Percentiles rank a stretch among this genome's conserved stretches.
phyloP scores from a whole-genome alignment of 164 flowering plant species.

The Dillenia suffruticosa region DNA sequence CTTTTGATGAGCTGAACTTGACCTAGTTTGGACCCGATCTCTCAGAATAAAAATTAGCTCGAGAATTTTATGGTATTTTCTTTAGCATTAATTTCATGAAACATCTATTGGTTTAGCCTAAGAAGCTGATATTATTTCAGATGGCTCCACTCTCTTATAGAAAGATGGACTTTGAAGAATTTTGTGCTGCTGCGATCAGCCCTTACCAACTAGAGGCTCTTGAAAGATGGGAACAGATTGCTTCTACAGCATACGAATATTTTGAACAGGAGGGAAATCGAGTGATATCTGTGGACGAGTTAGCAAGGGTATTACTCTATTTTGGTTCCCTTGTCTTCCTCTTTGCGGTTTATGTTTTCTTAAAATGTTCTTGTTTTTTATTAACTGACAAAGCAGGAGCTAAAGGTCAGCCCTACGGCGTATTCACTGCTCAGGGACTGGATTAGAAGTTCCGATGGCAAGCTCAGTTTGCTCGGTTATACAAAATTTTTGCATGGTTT shows the following conservation, averaged over 20 bases:
- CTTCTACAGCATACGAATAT: slow-evolving; percentile 56
- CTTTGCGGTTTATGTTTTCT: too few species aligned
- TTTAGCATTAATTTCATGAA: too few species aligned
- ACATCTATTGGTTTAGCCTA: too few species aligned
- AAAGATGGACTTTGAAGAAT: slow-evolving; percentile 81
- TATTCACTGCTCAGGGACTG: slow-evolving; percentile 65
- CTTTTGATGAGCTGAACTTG: too few species aligned
- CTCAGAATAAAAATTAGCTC: too few species aligned
- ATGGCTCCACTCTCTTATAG: slow-evolving; percentile 70
- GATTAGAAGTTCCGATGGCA: slow-evolving; percentile 75
- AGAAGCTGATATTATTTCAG: slow-evolving; percentile 23
- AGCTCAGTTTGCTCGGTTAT: slow-evolving; percentile 79
- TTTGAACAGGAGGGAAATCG: slow-evolving; percentile 88
- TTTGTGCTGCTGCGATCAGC: slow-evolving; percentile 94
- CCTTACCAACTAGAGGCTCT: slow-evolving; percentile 81
- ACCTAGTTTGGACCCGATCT: too few species aligned
- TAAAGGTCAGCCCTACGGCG: slow-evolving; percentile 71
- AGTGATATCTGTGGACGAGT: slow-evolving; percentile 62
- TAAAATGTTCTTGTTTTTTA: neutral
- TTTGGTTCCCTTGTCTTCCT: too few species aligned
- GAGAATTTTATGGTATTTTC: too few species aligned
- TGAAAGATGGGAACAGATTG: slow-evolving; percentile 80
- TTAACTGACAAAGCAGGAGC: slow-evolving; percentile 50
- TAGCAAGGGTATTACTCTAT: slow-evolving; percentile 54
- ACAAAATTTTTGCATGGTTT: slow-evolving; percentile 92